Base-by-base conservation (phyloP, 257 asterid species). In the Gentiana straminea region DNA sequence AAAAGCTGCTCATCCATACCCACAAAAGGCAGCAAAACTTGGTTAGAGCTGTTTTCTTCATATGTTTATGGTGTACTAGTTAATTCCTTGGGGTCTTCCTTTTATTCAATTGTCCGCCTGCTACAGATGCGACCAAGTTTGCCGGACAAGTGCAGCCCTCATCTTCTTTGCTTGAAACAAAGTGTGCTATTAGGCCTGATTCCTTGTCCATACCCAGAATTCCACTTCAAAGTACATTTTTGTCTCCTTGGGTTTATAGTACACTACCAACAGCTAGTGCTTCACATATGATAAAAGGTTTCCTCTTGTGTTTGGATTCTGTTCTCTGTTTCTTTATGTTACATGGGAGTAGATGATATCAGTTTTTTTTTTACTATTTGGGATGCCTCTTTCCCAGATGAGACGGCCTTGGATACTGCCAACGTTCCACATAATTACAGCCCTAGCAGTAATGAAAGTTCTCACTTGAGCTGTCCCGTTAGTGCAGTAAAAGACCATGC, bases 1-100 rank as follows among this genome's bases (percentile, higher is more conserved):
- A 74, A 89, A 89, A 73, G 94, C 97, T 43, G 75, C 94, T 51
- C 97, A 86, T 74, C 97, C 97, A 6, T 89, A 89, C 70, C 97
- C 97, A 2, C 97, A 86, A 62, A 89, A 89, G 74, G 97, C 97
- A 65, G 60, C 97, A 4, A 83, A 75, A 77, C 72, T 24, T 63
- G 89, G 92, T 84, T 68, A 39, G 74, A 35, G 41, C 61, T 48
- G 15, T 59, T 24, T 51, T 46, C 57, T 9, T 35, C 7, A 15
- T 61, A 45, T 44, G 39, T 4, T 10, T 34, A n/a, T 35, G 10
- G 35, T 56, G 33, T 48, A 8, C 8, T 35, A 8, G 24, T 47
- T 62, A 7, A 52, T 49, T 52, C 38, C 51, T 33, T 43, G 12
- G 4, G 13, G 2, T 62, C 43, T 33, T 54, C 35, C 33, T 67